phyloP scores from a whole-genome alignment of 306 rosid species.

The Carpinus viminea region DNA sequence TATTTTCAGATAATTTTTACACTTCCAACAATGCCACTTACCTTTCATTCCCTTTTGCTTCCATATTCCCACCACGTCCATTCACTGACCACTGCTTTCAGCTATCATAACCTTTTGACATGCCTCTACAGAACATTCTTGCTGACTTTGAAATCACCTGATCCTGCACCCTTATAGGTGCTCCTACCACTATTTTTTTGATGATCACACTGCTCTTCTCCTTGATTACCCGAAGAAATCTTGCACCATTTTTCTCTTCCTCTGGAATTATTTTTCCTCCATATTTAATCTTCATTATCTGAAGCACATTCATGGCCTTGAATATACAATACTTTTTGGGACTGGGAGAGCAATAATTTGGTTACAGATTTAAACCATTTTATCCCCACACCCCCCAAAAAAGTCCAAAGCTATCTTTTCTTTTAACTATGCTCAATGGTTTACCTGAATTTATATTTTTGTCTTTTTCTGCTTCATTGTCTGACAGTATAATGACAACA shows the following conservation, averaged over 20 bases:
- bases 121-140: neutral
- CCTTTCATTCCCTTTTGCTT: neutral
- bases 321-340: neutral
- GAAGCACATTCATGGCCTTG: neutral
- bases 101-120: neutral
- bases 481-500: constrained; percentile 91
- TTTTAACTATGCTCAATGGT: neutral
- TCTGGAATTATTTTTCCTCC: too few relatives aligned
- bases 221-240: too few relatives aligned
- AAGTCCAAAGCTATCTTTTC: neutral
- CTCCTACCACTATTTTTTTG: neutral
- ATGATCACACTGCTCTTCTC: too few relatives aligned
- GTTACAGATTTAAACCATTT: neutral
- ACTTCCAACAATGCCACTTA: neutral
- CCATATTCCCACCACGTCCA: neutral
- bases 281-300: neutral
- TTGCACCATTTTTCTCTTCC: too few relatives aligned
- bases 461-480: constrained; percentile 24
- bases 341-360: neutral
- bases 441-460: constrained; percentile 18
- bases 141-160: neutral
- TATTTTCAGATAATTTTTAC: neutral
- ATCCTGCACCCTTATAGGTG: neutral
- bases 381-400: neutral
- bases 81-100: neutral